Evolutionary conservation across 139 green algal genomes (phyloP).

Genomic region (Microglena sp.): DNA sequence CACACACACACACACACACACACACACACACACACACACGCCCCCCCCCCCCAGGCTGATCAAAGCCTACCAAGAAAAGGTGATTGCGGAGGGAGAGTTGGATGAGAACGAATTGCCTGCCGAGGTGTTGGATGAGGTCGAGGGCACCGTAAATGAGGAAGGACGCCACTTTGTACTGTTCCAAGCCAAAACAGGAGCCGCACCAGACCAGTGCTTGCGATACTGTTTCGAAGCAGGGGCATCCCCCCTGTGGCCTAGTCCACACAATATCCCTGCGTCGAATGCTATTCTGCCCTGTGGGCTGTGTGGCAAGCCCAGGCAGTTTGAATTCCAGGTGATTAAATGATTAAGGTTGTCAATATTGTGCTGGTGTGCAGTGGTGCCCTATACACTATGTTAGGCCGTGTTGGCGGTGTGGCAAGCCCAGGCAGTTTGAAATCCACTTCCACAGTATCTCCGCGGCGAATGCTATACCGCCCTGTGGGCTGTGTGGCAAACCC

Average conservation of each 20-base stretch:
- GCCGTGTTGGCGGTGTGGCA: no score
- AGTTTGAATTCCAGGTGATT: slow-evolving; percentile 69
- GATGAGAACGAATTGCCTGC: slow-evolving; percentile 54
- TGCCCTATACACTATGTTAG: no score
- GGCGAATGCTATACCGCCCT: slow-evolving; percentile 40
- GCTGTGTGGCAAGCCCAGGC: slow-evolving; percentile 38
- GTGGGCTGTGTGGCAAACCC: slow-evolving; percentile 39
- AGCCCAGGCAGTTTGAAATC: no score
- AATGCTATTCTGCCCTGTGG: slow-evolving; percentile 46
- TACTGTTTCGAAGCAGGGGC: slow-evolving; percentile 65
- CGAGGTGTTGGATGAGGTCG: slow-evolving; percentile 48
- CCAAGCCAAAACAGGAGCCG: slow-evolving; percentile 26
- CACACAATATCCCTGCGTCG: slow-evolving; percentile 13
- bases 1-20: no score
- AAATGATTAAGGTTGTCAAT: no score
- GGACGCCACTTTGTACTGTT: slow-evolving; percentile 50
- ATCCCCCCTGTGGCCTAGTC: slow-evolving; percentile 55
- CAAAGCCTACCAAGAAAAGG: slow-evolving; percentile 31
- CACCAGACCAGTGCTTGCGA: slow-evolving; percentile 52
- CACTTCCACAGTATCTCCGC: slow-evolving; percentile 17
- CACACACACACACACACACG: no score
- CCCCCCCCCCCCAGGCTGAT: slow-evolving; percentile 33
- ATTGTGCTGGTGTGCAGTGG: no score
- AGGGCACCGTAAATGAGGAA: slow-evolving; percentile 26
- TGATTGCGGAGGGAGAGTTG: slow-evolving; percentile 42